These are phyloP conservation scores for Cystobasidium ongulense DNA, from an alignment of 768 basidiomycete species.

Conservation along the genomic window DNA sequence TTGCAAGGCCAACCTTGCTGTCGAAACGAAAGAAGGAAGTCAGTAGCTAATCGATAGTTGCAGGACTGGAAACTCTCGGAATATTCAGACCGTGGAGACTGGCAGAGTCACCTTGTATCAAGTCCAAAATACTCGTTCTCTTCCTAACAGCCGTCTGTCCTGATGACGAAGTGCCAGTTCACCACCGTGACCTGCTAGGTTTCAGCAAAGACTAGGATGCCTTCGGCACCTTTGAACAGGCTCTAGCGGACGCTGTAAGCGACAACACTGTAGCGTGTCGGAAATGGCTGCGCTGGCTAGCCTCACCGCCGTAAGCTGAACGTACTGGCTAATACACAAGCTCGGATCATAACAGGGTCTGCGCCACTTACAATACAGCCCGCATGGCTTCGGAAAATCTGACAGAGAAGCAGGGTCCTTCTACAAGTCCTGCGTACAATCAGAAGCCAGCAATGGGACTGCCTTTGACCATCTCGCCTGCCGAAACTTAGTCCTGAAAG, in stretches of 20 bases:
- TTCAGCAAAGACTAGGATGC: neutral
- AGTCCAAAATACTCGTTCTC: neutral
- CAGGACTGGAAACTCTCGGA: conserved; percentile 26
- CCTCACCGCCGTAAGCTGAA: neutral
- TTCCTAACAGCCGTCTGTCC: conserved; percentile 20
- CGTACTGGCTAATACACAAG: neutral
- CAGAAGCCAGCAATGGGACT: neutral
- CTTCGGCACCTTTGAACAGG: neutral
- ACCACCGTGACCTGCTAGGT: conserved; percentile 9
- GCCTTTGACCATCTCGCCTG: neutral
- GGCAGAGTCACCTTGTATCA: conserved; percentile 7
- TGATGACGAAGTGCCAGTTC: conserved; percentile 7
- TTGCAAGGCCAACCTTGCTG: neutral
- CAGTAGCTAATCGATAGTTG: conserved; percentile 45
- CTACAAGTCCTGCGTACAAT: neutral
- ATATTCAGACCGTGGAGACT: conserved; percentile 30
- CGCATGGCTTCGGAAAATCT: neutral
- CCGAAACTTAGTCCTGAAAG: neutral
- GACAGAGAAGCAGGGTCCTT: neutral
- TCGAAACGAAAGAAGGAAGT: neutral
- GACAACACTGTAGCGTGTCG: conserved; percentile 16
- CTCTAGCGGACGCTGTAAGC: conserved; percentile 4
- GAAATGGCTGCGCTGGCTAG: conserved; percentile 23
- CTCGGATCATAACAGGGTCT: conserved; percentile 5
- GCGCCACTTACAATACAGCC: conserved; percentile 13